Evolutionary conservation across 2,329 filamentous ascomycete genomes (phyloP).

Genomic region (Phaeophleospora eucalypticola): DNA sequence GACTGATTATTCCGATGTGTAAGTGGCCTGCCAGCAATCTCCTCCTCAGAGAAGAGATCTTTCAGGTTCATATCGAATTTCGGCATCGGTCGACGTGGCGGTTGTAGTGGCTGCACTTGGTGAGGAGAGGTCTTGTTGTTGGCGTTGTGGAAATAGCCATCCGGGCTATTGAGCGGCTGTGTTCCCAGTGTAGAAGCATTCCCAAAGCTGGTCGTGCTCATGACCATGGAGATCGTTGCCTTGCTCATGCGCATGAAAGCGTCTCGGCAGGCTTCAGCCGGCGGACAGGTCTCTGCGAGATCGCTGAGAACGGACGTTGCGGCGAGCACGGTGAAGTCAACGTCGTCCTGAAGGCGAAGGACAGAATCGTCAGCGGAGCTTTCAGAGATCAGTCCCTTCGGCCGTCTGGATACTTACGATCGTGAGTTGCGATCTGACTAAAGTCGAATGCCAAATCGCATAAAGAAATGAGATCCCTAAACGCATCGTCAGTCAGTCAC

Average conservation of each 20-base stretch:
- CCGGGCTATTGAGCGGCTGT: conserved; percentile 26
- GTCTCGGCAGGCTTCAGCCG: conserved; percentile 88
- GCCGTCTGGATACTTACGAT: no score
- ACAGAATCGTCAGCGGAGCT: no score
- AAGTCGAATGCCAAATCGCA: conserved; percentile 92
- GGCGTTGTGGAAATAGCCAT: conserved; percentile 25
- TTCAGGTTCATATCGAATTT: conserved; percentile 57
- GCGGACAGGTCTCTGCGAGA: conserved; percentile 89
- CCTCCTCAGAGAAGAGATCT: conserved; percentile 48
- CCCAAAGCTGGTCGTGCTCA: conserved; percentile 79
- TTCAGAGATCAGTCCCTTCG: no score
- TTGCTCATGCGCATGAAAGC: conserved; percentile 94
- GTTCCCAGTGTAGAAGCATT: conserved; percentile 28
- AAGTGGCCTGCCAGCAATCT: conserved; percentile 34
- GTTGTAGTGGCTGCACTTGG: conserved; percentile 6
- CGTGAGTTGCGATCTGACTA: conserved; percentile 78
- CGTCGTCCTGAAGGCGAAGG: no score
- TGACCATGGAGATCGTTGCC: conserved; percentile 91
- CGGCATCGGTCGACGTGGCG: conserved; percentile 34
- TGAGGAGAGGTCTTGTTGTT: conserved; percentile 2
- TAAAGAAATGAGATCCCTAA: conserved; percentile 84
- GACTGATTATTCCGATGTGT: conserved; percentile 14
- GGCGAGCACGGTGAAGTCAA: conserved; percentile 93
- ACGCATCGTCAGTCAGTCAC: conserved; percentile 5
- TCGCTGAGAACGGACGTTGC: conserved; percentile 90